Conservation (phyloP, 2,329 filamentous ascomycete species). For the Apiospora marii region DNA sequence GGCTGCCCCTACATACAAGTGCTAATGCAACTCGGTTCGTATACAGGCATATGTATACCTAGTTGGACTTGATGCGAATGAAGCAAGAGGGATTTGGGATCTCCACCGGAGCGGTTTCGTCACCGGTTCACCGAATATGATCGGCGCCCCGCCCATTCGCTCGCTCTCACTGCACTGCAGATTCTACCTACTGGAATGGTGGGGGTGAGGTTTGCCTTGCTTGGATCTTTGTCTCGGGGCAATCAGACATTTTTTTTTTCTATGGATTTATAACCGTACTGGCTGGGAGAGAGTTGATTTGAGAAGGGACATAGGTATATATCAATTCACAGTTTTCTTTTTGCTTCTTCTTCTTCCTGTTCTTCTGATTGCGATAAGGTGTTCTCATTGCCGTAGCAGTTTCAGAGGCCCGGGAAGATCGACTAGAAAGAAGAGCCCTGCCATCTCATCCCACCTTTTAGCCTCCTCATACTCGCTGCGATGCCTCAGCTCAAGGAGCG, state of each 20-base stretch:
- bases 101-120: conserved; percentile 21
- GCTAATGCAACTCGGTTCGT: not conserved
- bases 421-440: not conserved
- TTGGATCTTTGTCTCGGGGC: not conserved
- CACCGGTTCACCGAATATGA: conserved; percentile 20
- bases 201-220: not conserved
- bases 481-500: conserved; percentile 18
- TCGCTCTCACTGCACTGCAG: not conserved
- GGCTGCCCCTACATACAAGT: not conserved
- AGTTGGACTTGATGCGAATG: not conserved
- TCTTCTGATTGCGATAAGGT: too few relatives aligned
- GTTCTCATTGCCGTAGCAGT: not conserved
- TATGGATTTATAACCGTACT: not conserved
- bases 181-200: not conserved
- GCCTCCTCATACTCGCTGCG: not conserved
- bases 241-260: not conserved
- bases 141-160: not conserved
- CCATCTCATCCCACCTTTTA: not conserved
- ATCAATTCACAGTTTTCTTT: not conserved
- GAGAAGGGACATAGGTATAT: not conserved
- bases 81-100: not conserved
- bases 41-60: not conserved
- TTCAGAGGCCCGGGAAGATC: not conserved
- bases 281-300: too few relatives aligned
- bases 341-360: not conserved